Evolutionary conservation across 139 green algal species (phyloP).

Genomic region (Ulvella scutata): DNA sequence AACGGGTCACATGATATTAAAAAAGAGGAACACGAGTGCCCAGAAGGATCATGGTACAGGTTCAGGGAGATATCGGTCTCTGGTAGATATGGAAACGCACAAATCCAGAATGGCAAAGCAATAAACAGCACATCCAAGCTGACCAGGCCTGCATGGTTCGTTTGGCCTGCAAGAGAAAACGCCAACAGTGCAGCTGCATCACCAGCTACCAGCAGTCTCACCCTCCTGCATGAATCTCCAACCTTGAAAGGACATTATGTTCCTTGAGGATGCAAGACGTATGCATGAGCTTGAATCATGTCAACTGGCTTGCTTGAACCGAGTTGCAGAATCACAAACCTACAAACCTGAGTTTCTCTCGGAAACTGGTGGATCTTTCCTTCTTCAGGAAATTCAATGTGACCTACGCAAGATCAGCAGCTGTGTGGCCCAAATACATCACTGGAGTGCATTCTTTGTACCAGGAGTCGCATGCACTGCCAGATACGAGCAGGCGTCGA

Average conservation of each 20-base stretch:
- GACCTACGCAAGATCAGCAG: background rate
- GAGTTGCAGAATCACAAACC: background rate
- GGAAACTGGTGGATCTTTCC: too few relatives aligned
- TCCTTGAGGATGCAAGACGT: background rate
- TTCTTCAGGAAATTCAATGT: background rate
- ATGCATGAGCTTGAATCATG: background rate
- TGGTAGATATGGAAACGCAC: too few relatives aligned
- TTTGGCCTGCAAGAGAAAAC: conserved; percentile 53
- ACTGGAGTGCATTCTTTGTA: background rate
- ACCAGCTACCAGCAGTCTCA: conserved; percentile 32
- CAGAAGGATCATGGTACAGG: too few relatives aligned
- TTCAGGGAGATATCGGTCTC: too few relatives aligned
- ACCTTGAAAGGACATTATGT: background rate
- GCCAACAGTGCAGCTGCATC: conserved; percentile 43
- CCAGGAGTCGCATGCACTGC: background rate
- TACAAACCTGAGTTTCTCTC: background rate
- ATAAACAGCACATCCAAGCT: conserved; percentile 25
- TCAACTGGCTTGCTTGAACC: background rate
- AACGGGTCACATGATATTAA: too few relatives aligned
- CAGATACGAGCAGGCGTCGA: background rate
- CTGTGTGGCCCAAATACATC: background rate
- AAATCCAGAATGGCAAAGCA: conserved; percentile 51
- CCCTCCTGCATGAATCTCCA: conserved; percentile 16
- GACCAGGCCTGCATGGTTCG: conserved; percentile 37
- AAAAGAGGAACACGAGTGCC: too few relatives aligned